phyloP scores from a whole-genome alignment of 2,329 filamentous ascomycete genomes.

The Pseudogymnoascus verrucosus region DNA sequence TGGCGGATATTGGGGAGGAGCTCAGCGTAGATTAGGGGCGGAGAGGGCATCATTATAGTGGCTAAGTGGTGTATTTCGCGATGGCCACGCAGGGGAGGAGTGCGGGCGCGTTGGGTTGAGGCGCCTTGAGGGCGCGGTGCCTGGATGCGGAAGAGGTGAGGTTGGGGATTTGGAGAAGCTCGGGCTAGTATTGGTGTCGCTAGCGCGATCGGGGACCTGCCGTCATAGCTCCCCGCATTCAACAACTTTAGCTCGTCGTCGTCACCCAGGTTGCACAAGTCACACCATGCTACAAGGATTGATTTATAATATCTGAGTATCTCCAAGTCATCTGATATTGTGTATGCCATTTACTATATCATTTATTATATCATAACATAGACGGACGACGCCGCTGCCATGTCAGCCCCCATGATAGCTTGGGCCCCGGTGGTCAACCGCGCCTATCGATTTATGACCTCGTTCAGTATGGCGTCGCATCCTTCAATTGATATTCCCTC shows the following conservation, averaged over 20 bases:
- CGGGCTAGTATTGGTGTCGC: background rate
- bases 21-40: constrained; percentile 51
- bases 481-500: constrained; percentile 51
- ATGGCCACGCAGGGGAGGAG: background rate
- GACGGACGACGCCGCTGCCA: constrained; percentile 13
- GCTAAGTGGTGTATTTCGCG: background rate
- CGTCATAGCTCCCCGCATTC: constrained; percentile 9
- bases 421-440: constrained; percentile 36
- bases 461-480: constrained; percentile 21
- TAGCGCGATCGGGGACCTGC: background rate
- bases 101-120: background rate
- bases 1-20: constrained; percentile 57
- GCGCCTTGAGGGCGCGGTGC: background rate
- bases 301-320: background rate
- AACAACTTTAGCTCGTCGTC: background rate
- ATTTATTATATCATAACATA: background rate
- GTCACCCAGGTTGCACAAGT: background rate
- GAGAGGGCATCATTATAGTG: background rate
- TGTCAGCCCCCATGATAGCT: constrained; percentile 35
- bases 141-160: background rate
- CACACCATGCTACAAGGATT: background rate
- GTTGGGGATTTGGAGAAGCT: constrained; percentile 4
- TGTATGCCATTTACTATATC: background rate
- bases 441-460: constrained; percentile 28
- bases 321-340: background rate